Conservation (phyloP, 2,329 filamentous ascomycete genomes). For the Claviceps pusilla region DNA sequence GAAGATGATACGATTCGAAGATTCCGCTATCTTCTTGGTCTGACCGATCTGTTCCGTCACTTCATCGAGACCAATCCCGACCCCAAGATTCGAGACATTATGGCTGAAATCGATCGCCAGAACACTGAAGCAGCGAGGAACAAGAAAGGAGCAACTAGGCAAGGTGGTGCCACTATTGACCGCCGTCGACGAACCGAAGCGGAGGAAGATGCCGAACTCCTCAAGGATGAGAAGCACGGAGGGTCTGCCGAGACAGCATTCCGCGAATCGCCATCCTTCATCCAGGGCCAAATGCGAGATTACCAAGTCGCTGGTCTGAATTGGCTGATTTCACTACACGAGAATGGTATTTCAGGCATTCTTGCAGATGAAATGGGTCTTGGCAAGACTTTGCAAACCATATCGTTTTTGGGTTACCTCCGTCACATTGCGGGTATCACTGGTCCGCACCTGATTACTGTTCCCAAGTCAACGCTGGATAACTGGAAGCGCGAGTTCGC, state of each 20-base stretch:
- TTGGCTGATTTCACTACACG: slow-evolving; percentile 93
- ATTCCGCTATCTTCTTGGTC: slow-evolving; percentile 84
- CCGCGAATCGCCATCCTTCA: slow-evolving; percentile 80
- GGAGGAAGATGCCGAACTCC: slow-evolving; percentile 83
- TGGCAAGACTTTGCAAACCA: slow-evolving; percentile 94
- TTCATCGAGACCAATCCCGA: slow-evolving; percentile 98
- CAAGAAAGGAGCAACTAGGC: slow-evolving; percentile 61
- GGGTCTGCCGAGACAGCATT: slow-evolving; percentile 80
- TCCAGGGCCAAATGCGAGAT: slow-evolving; percentile 82
- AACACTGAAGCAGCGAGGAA: slow-evolving; percentile 58
- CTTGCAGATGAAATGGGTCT: slow-evolving; percentile 97
- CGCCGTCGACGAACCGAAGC: slow-evolving; percentile 82
- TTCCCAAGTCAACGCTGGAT: slow-evolving; percentile 93
- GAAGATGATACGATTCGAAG: slow-evolving; percentile 90
- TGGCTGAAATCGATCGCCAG: slow-evolving; percentile 86
- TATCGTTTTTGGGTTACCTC: slow-evolving; percentile 88
- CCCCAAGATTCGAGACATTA: slow-evolving; percentile 83
- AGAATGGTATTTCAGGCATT: slow-evolving; percentile 97
- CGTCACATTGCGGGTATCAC: slow-evolving; percentile 79
- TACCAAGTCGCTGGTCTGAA: slow-evolving; percentile 93
- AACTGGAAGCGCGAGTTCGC: slow-evolving; percentile 96
- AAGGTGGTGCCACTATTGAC: slow-evolving; percentile 69
- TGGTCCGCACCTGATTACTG: slow-evolving; percentile 79
- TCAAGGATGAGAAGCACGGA: slow-evolving; percentile 78
- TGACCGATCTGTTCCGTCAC: slow-evolving; percentile 94